Evolutionary conservation across 2,329 filamentous ascomycete species (phyloP).

Genomic region (Chaetomium strumarium): DNA sequence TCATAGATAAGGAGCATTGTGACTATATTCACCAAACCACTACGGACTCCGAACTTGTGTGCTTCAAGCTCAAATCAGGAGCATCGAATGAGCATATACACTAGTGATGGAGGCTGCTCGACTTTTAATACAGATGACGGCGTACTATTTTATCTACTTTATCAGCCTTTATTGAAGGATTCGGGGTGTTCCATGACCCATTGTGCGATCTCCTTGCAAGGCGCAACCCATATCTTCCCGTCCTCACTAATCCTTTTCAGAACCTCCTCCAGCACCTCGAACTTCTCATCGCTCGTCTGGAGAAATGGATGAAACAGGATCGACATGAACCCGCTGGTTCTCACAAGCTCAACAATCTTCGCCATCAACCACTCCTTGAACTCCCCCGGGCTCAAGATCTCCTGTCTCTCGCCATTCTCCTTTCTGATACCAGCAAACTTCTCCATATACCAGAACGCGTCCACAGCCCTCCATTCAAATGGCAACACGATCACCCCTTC

Average conservation of each 20-base stretch:
- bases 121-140: too few relatives aligned
- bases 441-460: slow-evolving; percentile 31
- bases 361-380: slow-evolving; percentile 22
- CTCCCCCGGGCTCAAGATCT: slow-evolving; percentile 14
- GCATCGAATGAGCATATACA: too few relatives aligned
- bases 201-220: slow-evolving; percentile 25
- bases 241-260: slow-evolving; percentile 21
- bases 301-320: slow-evolving; percentile 30
- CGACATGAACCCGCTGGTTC: slow-evolving; percentile 23
- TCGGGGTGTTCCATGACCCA: slow-evolving; percentile 23
- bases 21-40: too few relatives aligned
- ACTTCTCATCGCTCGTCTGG: slow-evolving; percentile 25
- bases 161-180: slow-evolving; percentile 3
- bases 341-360: slow-evolving; percentile 22
- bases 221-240: slow-evolving; percentile 26
- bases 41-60: too few relatives aligned
- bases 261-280: slow-evolving; percentile 25
- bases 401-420: slow-evolving; percentile 18
- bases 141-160: neutral
- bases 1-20: too few relatives aligned
- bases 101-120: too few relatives aligned
- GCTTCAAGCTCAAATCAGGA: too few relatives aligned
- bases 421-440: slow-evolving; percentile 25
- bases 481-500: slow-evolving; percentile 26
- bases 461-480: slow-evolving; percentile 29